These are phyloP conservation scores for Camelina sativa DNA, from an alignment of 345 rosid species.

Conservation along the genomic window DNA sequence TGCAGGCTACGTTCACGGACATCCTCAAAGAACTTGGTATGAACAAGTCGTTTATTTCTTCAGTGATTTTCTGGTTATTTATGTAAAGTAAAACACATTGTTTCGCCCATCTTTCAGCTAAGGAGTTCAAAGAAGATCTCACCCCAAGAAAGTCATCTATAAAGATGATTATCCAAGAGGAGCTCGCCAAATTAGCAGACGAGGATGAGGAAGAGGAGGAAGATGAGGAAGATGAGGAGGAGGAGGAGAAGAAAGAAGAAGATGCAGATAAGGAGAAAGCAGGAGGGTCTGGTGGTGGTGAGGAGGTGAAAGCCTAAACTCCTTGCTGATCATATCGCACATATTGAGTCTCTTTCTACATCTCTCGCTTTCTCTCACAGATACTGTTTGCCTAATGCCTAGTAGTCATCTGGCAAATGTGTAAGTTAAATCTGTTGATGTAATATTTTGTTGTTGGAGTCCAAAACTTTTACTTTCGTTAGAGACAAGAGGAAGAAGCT, in stretches of 20 bases:
- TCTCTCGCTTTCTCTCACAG: not conserved
- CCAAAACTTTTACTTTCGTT: constrained; percentile 31
- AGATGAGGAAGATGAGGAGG: constrained; percentile 36
- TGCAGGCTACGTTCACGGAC: constrained; percentile 98
- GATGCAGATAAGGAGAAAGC: constrained; percentile 37
- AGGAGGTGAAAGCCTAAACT: constrained; percentile 43
- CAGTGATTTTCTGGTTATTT: constrained; percentile 5
- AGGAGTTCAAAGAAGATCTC: constrained; percentile 63
- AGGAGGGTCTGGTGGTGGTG: constrained; percentile 28
- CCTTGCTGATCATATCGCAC: constrained; percentile 29
- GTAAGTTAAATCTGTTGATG: constrained; percentile 39
- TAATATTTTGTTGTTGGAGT: constrained; percentile 37
- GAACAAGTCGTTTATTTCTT: constrained; percentile 13
- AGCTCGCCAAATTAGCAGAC: constrained; percentile 89
- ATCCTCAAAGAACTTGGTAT: constrained; percentile 88
- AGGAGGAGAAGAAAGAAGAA: constrained; percentile 47
- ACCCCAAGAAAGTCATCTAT: constrained; percentile 71
- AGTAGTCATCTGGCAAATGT: constrained; percentile 34
- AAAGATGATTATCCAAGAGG: constrained; percentile 85
- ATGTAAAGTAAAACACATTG: constrained; percentile 21
- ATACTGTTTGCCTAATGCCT: constrained; percentile 23
- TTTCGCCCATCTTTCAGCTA: constrained; percentile 50
- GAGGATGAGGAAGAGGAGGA: constrained; percentile 70
- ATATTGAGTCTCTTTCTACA: constrained; percentile 10
- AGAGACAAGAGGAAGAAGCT: constrained; percentile 40